Percentiles rank a stretch among this genome's conserved stretches.
phyloP scores from a whole-genome alignment of 73 alveolate species.

The Tetrahymena elliotti region DNA sequence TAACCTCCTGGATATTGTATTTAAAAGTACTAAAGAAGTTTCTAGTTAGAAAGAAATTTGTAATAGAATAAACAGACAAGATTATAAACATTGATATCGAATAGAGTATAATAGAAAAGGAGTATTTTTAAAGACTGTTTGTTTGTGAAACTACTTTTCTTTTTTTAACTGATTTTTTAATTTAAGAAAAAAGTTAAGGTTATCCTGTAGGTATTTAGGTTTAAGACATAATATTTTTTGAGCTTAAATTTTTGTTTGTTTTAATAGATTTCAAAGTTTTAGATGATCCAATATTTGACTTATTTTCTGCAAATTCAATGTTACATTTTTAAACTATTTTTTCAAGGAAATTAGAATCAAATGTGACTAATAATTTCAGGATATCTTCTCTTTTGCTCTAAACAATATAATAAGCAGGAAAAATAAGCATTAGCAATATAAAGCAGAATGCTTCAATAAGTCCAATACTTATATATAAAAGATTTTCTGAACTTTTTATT shows the following conservation, averaged over 20 bases:
- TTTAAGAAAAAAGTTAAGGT: background rate
- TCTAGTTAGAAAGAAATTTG: background rate
- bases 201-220: background rate
- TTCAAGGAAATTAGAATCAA: background rate
- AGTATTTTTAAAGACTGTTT: background rate
- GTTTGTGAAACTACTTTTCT: background rate
- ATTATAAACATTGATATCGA: background rate
- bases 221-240: background rate
- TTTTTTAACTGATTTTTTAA: background rate
- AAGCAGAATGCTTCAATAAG: background rate
- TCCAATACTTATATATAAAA: background rate
- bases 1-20: background rate
- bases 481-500: background rate
- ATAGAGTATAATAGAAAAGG: background rate
- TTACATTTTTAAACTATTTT: background rate
- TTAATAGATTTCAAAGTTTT: background rate
- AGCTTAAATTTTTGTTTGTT: background rate
- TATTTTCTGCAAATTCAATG: background rate
- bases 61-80: background rate
- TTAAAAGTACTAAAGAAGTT: background rate
- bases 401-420: background rate
- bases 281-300: background rate
- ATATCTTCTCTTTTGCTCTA: background rate
- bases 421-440: background rate
- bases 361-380: background rate